Evolutionary conservation across 768 basidiomycete species (phyloP).

Genomic region (Panellus pusillus): DNA sequence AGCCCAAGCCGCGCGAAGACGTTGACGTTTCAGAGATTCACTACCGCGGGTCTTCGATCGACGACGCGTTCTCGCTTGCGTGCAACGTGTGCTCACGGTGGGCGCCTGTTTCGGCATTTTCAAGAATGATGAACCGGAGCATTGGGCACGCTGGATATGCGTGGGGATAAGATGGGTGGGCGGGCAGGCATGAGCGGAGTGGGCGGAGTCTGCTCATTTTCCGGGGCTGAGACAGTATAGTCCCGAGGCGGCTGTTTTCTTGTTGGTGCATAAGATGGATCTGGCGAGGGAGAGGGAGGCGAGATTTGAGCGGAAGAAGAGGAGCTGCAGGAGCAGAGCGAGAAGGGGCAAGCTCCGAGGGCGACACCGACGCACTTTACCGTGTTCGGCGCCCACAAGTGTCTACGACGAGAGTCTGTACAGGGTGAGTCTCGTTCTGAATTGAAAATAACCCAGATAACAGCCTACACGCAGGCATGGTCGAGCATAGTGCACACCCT

Average conservation of each 20-base stretch:
- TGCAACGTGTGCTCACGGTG: conserved; percentile 82
- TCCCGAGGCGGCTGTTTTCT: conserved; percentile 82
- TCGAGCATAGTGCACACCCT: conserved; percentile 95
- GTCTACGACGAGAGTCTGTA: conserved; percentile 98
- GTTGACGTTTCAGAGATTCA: conserved; percentile 46
- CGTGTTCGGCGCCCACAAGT: conserved; percentile 89
- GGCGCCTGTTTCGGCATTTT: conserved; percentile 72
- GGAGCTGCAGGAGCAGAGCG: conserved; percentile 74
- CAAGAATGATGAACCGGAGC: conserved; percentile 62
- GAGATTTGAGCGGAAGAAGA: conserved; percentile 69
- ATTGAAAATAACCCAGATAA: neutral
- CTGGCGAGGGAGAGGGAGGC: conserved; percentile 64
- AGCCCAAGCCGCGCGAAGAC: conserved; percentile 6
- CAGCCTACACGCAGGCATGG: conserved; percentile 71
- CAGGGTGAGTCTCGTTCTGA: conserved; percentile 53
- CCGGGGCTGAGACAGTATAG: conserved; percentile 78
- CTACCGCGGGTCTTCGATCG: conserved; percentile 71
- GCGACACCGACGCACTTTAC: conserved; percentile 40
- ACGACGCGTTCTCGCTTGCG: conserved; percentile 84
- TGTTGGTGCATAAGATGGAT: conserved; percentile 98
- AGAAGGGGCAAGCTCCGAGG: conserved; percentile 33
- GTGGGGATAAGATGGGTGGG: conserved; percentile 5
- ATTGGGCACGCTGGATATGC: conserved; percentile 77
- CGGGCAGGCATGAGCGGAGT: too few relatives aligned
- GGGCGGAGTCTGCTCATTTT: too few relatives aligned